Percentiles rank a stretch among this genome's conserved stretches.
These are phyloP conservation scores for Naganishia sp. DNA, from an alignment of 1,284 basidiomycete genomes.

Conservation along the genomic window DNA sequence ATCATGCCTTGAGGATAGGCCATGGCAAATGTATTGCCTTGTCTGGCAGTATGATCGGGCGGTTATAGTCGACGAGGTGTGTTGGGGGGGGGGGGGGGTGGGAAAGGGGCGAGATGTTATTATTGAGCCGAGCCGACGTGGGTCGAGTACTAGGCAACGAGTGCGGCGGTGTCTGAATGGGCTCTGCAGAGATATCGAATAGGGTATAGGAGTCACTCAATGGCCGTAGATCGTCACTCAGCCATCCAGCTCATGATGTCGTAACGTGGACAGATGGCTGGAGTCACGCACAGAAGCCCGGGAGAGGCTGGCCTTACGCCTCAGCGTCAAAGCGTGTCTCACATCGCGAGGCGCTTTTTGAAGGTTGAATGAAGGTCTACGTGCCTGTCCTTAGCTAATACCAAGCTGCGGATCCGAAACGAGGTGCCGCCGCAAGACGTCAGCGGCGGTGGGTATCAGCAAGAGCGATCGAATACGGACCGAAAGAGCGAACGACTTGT, in stretches of 20 bases:
- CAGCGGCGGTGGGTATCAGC: background rate
- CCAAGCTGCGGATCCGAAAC: constrained; percentile 1
- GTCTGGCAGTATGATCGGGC: background rate
- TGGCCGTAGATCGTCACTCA: background rate
- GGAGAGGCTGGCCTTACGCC: constrained; percentile 19
- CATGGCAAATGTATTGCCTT: background rate
- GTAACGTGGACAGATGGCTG: constrained; percentile 24
- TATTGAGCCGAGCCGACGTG: too few species aligned
- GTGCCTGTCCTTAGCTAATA: background rate
- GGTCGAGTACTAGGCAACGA: too few species aligned
- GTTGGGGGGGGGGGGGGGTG: background rate
- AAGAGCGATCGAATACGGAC: constrained; percentile 11
- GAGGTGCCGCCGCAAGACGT: constrained; percentile 12
- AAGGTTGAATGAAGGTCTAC: constrained; percentile 10
- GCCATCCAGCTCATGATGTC: background rate
- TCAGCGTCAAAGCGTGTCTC: constrained; percentile 2
- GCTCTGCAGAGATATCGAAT: too few species aligned
- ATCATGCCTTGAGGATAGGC: background rate
- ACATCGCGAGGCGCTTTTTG: background rate
- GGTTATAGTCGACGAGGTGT: background rate
- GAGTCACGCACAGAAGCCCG: background rate
- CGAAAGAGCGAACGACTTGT: background rate
- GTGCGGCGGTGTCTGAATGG: too few species aligned
- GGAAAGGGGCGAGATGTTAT: too few species aligned
- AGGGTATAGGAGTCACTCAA: too few species aligned